Conservation (phyloP, 2,329 filamentous ascomycete species). For the Pseudocercospora cruenta region DNA sequence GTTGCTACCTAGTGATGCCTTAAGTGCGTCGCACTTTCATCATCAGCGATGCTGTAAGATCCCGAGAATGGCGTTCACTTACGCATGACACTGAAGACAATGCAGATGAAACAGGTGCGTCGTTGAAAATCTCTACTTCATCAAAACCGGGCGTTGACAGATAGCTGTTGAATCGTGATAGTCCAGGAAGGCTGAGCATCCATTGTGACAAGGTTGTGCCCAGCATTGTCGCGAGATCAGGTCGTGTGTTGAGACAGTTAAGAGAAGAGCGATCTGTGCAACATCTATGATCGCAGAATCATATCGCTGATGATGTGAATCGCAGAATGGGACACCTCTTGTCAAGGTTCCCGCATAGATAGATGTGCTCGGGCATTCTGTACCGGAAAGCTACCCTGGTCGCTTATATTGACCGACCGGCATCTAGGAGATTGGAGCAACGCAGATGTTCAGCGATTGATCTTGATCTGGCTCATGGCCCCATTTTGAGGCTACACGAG, state of each 20-base stretch:
- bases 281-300: not conserved
- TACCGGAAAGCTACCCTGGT: not conserved
- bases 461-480: no score
- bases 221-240: not conserved
- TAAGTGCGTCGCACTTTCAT: conserved; percentile 11
- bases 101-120: conserved; percentile 2
- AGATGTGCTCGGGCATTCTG: not conserved
- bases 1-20: conserved; percentile 8
- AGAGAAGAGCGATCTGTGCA: no score
- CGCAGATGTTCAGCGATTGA: not conserved
- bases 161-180: not conserved
- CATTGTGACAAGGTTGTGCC: not conserved
- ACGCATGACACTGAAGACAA: conserved; percentile 6
- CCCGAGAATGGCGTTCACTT: not conserved
- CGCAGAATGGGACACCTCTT: not conserved
- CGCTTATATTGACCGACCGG: not conserved
- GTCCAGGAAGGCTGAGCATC: conserved; percentile 1
- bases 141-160: not conserved
- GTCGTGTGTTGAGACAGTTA: no score
- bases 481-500: no score
- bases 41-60: not conserved
- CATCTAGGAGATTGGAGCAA: not conserved
- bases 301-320: not conserved
- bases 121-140: not conserved
- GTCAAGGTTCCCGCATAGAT: not conserved